Evolutionary conservation across 208 protist genomes (phyloP).

Genomic region (Trichomonas gallinae): DNA sequence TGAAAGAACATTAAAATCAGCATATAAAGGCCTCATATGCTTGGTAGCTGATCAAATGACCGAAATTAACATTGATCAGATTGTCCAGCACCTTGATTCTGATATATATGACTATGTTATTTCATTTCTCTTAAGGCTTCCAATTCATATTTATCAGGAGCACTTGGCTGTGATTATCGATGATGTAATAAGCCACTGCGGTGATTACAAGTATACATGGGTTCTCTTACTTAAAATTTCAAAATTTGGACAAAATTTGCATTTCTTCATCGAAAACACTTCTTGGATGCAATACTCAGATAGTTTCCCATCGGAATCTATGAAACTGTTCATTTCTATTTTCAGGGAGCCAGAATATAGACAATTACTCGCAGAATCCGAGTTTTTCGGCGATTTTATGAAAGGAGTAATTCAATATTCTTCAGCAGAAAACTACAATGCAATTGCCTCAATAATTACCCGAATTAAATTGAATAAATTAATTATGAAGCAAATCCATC

Average conservation of each 20-base stretch:
- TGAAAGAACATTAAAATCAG: not conserved
- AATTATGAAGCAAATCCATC: not conserved
- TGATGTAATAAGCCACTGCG: not conserved
- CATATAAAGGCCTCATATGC: not conserved
- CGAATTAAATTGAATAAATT: not conserved
- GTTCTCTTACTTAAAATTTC: not conserved
- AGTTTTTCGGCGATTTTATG: not conserved
- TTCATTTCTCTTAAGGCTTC: not conserved
- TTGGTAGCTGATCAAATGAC: not conserved
- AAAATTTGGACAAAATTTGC: not conserved
- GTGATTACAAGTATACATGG: not conserved
- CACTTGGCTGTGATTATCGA: not conserved
- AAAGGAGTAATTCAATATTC: not conserved
- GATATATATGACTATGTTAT: not conserved
- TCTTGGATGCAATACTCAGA: not conserved
- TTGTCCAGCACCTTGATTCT: not conserved
- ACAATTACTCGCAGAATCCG: not conserved
- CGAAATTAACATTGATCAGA: not conserved
- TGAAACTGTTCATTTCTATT: not conserved
- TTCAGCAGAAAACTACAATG: not conserved
- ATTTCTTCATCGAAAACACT: not conserved
- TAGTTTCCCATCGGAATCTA: not conserved
- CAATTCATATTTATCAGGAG: not conserved
- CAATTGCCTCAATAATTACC: not conserved
- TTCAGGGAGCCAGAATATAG: not conserved